Base-by-base conservation (phyloP, 1,284 basidiomycete genomes). In the Pyrrhoderma noxium region DNA sequence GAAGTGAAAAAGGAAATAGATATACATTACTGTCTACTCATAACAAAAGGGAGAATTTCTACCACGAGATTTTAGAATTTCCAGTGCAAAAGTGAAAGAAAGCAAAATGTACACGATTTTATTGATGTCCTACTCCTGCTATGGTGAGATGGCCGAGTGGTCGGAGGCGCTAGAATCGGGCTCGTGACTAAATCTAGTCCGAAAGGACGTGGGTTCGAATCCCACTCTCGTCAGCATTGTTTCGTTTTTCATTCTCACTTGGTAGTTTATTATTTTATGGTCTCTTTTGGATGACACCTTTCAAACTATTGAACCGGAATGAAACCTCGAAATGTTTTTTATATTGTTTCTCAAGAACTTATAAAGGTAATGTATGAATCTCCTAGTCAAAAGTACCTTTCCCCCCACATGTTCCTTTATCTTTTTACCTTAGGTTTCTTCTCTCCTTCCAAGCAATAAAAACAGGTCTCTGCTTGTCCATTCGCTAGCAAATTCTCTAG, bases 401-500 rank as follows among this genome's bases (percentile, higher is more conserved):
- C 18, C n/a, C 18, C 45, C 31, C n/a, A n/a, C n/a, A n/a, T n/a
- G n/a, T n/a, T n/a, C n/a, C n/a, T n/a, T 14, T 49, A 21, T 41
- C 9, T 16, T 14, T 14, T 8, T 21, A 16, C 25, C n/a, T n/a
- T n/a, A 79, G 82, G 69, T 72, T 51, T 86, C 82, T 1, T 86
- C 85, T 18, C 70, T 78, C 3, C 75, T 95, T 0, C 93, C 93
- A 0, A 89, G 89, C 1, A 95, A 96, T 64, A 71, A 65, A 47
- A 82, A 84, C 13, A 76, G 93, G n/a, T 93, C 92, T 0, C 64
- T 79, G 0, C 64, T 91, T 3, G 89, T 94, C 1, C 91, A 96
- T 61, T 77, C 80, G 1, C 73, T 95, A 9, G 69, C 83, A 48
- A 71, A 71, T 25, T 67, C 79, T 0, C 72, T 85, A 38, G 79